A percentile compares a stretch with the other conserved stretches of the same genome.
phyloP scores from a whole-genome alignment of 306 rosid genomes.

The Quercus alba region DNA sequence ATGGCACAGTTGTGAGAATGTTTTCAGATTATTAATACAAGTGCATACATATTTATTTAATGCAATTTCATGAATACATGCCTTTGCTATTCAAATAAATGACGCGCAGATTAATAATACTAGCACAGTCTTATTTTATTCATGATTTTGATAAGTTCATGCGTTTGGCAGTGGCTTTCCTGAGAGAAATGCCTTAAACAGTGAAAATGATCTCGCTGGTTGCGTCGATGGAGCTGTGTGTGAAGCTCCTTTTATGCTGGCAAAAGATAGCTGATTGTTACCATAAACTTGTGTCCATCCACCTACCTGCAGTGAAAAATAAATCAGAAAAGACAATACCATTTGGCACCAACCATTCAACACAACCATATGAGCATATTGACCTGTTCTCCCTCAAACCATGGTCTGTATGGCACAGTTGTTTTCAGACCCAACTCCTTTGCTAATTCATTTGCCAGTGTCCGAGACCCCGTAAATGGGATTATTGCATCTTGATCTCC shows the following conservation, averaged over 20 bases:
- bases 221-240: conserved; percentile 20
- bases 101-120: not conserved
- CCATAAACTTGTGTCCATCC: conserved; percentile 39
- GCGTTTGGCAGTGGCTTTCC: conserved; percentile 29
- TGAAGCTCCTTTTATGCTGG: conserved; percentile 34
- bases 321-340: not conserved
- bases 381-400: conserved; percentile 39
- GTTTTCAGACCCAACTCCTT: conserved; percentile 18
- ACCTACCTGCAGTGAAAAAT: conserved; percentile 20
- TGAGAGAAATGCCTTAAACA: conserved; percentile 21
- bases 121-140: not conserved
- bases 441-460: conserved; percentile 14
- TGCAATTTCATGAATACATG: no score
- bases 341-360: not conserved
- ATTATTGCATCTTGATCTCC: conserved; percentile 32
- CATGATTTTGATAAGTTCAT: not conserved
- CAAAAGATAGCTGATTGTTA: conserved; percentile 4
- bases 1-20: no score
- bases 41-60: no score
- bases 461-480: conserved; percentile 21
- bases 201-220: conserved; percentile 26
- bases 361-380: not conserved
- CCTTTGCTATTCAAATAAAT: no score
- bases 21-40: no score
- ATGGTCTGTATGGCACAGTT: conserved; percentile 27